These are phyloP conservation scores for Lachancea quebecensis DNA, from an alignment of 805 yeast genomes.

Conservation along the genomic window DNA sequence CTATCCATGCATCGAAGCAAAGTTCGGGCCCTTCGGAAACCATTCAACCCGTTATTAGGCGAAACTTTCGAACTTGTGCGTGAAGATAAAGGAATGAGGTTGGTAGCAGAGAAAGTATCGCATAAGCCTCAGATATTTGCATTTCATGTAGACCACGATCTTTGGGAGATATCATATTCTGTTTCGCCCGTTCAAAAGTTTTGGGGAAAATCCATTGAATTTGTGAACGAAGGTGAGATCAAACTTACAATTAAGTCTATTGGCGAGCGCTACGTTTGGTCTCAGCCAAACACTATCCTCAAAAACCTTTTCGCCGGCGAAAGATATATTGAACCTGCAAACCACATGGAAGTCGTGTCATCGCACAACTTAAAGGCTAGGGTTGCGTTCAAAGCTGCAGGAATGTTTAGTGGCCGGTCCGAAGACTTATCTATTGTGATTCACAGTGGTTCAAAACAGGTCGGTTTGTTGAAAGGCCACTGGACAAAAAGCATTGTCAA, in stretches of 20 bases:
- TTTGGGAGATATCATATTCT: conserved; percentile 65
- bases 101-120: conserved; percentile 75
- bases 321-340: conserved; percentile 81
- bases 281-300: conserved; percentile 73
- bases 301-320: conserved; percentile 93
- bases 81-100: conserved; percentile 70
- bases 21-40: conserved; percentile 74
- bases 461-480: conserved; percentile 45
- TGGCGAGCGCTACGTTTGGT: conserved; percentile 71
- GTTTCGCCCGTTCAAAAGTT: conserved; percentile 77
- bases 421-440: conserved; percentile 51
- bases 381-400: conserved; percentile 68
- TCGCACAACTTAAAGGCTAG: conserved; percentile 63
- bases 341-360: conserved; percentile 57
- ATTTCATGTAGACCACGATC: conserved; percentile 58
- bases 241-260: conserved; percentile 48
- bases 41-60: conserved; percentile 90
- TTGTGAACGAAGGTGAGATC: conserved; percentile 66
- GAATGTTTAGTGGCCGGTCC: conserved; percentile 78
- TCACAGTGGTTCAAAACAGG: conserved; percentile 14
- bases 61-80: conserved; percentile 88
- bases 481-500: conserved; percentile 72
- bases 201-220: conserved; percentile 91
- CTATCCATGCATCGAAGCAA: conserved; percentile 67
- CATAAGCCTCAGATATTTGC: conserved; percentile 85